Evolutionary conservation across 352 stramenopile genomes (phyloP).

Genomic region (Bremia lactucae): DNA sequence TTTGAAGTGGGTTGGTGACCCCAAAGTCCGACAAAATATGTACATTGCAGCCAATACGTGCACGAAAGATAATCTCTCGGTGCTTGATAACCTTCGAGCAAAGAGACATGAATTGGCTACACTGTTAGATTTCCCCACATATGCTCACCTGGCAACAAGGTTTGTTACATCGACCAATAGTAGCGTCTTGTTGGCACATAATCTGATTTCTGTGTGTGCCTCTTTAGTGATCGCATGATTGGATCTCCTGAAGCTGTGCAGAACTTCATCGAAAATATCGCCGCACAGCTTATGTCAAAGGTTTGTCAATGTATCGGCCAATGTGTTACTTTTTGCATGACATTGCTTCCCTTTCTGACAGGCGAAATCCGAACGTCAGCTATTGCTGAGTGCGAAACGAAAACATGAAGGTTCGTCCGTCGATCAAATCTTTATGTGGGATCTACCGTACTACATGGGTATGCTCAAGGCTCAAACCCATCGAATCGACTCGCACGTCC

Average conservation of each 20-base stretch:
- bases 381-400: conserved; percentile 55
- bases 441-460: conserved; percentile 90
- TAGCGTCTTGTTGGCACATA: neutral
- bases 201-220: neutral
- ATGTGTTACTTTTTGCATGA: neutral
- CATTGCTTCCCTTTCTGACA: conserved; percentile 5
- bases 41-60: conserved; percentile 84
- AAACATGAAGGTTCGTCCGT: conserved; percentile 34
- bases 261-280: conserved; percentile 51
- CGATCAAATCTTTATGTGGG: conserved; percentile 84
- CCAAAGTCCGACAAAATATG: conserved; percentile 78
- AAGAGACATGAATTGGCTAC: conserved; percentile 84
- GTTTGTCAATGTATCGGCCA: conserved; percentile 16
- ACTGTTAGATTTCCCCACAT: conserved; percentile 85
- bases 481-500: conserved; percentile 68
- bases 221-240: conserved; percentile 77
- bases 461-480: conserved; percentile 69
- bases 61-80: conserved; percentile 54
- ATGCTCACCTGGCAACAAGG: conserved; percentile 86
- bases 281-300: conserved; percentile 60
- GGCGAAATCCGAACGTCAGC: conserved; percentile 42
- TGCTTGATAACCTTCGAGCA: conserved; percentile 80
- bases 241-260: conserved; percentile 53
- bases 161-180: conserved; percentile 19
- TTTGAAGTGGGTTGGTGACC: conserved; percentile 80